A percentile compares a stretch with the other conserved stretches of the same genome.
Evolutionary conservation across 257 asterid species (phyloP).

Genomic region (Nicotiana undulata): DNA sequence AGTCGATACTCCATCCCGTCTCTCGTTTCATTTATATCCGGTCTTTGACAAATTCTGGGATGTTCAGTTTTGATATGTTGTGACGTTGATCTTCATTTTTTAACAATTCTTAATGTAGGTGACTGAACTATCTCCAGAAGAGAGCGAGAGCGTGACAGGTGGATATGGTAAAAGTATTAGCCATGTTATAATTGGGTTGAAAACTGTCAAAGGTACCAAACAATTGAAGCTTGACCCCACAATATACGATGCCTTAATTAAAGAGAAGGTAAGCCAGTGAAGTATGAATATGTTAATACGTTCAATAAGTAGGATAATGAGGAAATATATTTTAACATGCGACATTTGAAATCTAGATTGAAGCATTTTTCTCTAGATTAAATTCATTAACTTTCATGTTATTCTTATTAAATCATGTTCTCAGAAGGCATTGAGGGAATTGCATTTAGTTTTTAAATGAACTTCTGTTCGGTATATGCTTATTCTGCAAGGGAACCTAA

Average conservation of each 20-base stretch:
- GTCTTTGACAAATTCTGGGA: neutral
- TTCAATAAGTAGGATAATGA: neutral
- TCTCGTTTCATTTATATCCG: neutral
- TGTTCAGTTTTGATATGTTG: neutral
- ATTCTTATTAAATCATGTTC: neutral
- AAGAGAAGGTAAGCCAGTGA: slow-evolving; percentile 58
- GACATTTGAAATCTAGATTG: neutral
- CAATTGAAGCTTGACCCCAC: slow-evolving; percentile 95
- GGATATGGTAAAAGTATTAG: slow-evolving; percentile 92
- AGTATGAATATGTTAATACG: neutral
- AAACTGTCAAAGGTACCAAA: slow-evolving; percentile 91
- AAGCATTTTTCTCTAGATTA: neutral
- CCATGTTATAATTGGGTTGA: slow-evolving; percentile 91
- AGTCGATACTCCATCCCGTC: slow-evolving; percentile 4
- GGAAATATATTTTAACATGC: neutral
- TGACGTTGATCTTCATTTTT: slow-evolving; percentile 1
- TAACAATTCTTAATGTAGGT: slow-evolving; percentile 38
- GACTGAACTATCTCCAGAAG: slow-evolving; percentile 94
- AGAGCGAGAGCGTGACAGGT: slow-evolving; percentile 85
- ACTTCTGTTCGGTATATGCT: neutral
- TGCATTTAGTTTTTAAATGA: neutral
- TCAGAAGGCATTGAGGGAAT: neutral
- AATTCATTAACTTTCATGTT: neutral
- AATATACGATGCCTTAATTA: slow-evolving; percentile 83
- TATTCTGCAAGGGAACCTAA: neutral